Percentiles rank a stretch among this genome's conserved stretches.
These are phyloP conservation scores for Colletotrichum phormii DNA, from an alignment of 2,329 filamentous ascomycete species.

Conservation along the genomic window DNA sequence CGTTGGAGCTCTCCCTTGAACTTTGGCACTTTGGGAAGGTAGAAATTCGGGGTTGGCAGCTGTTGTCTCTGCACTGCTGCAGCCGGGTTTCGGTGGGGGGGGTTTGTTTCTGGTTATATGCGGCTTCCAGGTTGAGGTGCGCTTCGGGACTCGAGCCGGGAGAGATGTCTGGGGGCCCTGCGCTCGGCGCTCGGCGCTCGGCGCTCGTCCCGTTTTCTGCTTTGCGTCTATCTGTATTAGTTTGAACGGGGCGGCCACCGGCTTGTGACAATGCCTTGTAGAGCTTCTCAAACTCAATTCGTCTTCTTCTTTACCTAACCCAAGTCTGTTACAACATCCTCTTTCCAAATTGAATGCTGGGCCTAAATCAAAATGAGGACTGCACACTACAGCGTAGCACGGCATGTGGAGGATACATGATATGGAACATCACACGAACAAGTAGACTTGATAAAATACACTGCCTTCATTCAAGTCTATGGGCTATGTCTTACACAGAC, in stretches of 20 bases:
- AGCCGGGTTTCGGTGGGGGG: slow-evolving; percentile 2
- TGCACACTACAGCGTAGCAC: too few relatives aligned
- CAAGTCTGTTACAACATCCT: too few relatives aligned
- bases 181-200: slow-evolving; percentile 8
- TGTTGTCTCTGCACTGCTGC: not conserved
- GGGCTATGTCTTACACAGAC: slow-evolving; percentile 50
- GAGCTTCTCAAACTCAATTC: not conserved
- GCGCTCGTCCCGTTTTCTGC: not conserved
- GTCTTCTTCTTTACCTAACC: too few relatives aligned
- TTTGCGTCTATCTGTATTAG: too few relatives aligned
- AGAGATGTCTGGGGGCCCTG: not conserved
- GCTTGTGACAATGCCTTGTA: not conserved
- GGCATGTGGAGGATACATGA: too few relatives aligned
- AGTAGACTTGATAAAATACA: slow-evolving; percentile 30
- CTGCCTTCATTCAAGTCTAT: slow-evolving; percentile 43
- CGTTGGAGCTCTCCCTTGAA: not conserved
- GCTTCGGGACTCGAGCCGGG: slow-evolving; percentile 14
- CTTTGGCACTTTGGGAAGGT: not conserved
- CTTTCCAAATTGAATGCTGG: too few relatives aligned
- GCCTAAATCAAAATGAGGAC: too few relatives aligned
- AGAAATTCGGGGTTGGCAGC: slow-evolving; percentile 1
- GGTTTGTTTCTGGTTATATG: not conserved
- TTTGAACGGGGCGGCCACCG: not conserved
- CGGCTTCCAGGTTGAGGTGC: not conserved
- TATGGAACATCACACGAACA: not conserved